These are phyloP conservation scores for Debaryomyces tyrocola DNA, from an alignment of 805 yeast species.

Conservation along the genomic window DNA sequence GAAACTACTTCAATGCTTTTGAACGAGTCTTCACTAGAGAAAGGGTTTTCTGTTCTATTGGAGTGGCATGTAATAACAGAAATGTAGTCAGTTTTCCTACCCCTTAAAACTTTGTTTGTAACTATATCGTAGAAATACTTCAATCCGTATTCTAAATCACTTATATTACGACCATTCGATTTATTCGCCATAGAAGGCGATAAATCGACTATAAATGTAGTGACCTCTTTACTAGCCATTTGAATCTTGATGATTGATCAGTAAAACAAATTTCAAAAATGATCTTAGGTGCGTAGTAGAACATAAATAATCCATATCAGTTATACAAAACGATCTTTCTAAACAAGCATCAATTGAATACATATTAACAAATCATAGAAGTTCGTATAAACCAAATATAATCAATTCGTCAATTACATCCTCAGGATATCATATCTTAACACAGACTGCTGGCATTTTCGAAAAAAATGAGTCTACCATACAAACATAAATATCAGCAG, in stretches of 20 bases:
- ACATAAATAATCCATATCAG: not conserved
- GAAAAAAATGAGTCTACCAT: slow-evolving; percentile 5
- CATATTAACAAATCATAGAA: too few relatives aligned
- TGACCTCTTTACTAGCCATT: slow-evolving; percentile 41
- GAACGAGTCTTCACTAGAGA: slow-evolving; percentile 12
- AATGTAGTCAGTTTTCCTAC: slow-evolving; percentile 40
- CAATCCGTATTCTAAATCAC: slow-evolving; percentile 36
- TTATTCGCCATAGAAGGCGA: slow-evolving; percentile 43
- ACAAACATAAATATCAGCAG: slow-evolving; percentile 5
- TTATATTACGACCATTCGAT: slow-evolving; percentile 42
- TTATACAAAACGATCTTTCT: too few relatives aligned
- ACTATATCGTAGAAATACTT: slow-evolving; percentile 44
- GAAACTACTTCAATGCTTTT: slow-evolving; percentile 18
- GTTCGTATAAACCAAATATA: too few relatives aligned
- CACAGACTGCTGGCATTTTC: not conserved
- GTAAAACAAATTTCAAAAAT: not conserved
- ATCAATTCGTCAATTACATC: not conserved
- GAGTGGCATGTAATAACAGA: slow-evolving; percentile 32
- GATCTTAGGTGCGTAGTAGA: not conserved
- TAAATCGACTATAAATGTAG: slow-evolving; percentile 52
- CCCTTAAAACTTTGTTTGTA: slow-evolving; percentile 22
- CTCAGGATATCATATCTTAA: not conserved
- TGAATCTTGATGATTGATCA: not conserved
- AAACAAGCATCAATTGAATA: too few relatives aligned
- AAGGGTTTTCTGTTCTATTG: slow-evolving; percentile 12